A percentile compares a stretch with the other conserved stretches of the same genome.
These are phyloP conservation scores for Xylariaceae sp. DNA, from an alignment of 2,329 filamentous ascomycete genomes.

Conservation along the genomic window DNA sequence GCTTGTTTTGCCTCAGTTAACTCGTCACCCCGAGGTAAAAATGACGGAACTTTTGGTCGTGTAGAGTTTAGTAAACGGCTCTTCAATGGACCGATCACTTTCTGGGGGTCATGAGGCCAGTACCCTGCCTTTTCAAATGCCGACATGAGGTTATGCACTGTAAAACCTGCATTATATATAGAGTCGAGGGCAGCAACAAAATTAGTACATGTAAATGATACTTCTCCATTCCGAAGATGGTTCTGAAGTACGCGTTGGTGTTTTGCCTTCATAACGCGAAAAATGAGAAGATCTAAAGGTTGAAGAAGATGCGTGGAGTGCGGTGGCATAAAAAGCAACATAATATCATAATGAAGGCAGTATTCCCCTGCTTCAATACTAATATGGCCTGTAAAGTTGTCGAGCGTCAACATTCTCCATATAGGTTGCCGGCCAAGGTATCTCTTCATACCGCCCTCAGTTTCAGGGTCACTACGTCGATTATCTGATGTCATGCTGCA, in stretches of 20 bases:
- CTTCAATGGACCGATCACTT: neutral
- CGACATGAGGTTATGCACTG: neutral
- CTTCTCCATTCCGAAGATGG: neutral
- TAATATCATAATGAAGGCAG: neutral
- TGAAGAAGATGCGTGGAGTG: neutral
- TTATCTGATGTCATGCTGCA: neutral
- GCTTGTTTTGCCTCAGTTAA: neutral
- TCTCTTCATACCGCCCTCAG: neutral
- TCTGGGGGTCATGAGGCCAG: neutral
- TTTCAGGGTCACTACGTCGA: neutral
- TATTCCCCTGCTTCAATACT: neutral
- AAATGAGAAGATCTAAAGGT: neutral
- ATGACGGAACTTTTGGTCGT: neutral
- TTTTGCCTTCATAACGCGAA: neutral
- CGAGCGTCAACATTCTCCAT: neutral
- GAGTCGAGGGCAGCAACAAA: neutral
- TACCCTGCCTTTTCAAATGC: neutral
- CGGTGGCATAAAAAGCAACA: neutral
- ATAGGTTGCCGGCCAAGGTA: neutral
- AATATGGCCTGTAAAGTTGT: neutral
- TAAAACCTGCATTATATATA: neutral
- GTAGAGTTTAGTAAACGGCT: neutral
- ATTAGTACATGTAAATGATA: neutral
- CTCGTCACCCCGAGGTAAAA: neutral
- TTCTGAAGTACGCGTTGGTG: neutral